phyloP scores from a whole-genome alignment of 2,329 filamentous ascomycete species.

The Didymella segeticola region DNA sequence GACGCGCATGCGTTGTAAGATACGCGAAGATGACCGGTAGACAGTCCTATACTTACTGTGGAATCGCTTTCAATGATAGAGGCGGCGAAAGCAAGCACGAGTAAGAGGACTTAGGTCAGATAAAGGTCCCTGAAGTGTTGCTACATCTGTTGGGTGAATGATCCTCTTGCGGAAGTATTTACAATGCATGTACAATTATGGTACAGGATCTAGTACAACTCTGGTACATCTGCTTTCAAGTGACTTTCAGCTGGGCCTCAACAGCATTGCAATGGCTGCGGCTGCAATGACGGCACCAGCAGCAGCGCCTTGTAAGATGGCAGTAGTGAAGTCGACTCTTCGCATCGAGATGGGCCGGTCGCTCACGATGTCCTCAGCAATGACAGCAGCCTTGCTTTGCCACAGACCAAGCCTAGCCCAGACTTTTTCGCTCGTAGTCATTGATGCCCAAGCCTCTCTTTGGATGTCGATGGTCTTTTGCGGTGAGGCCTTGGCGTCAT shows the following conservation, averaged over 20 bases:
- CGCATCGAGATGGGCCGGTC: conserved; percentile 54
- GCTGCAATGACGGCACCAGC: conserved; percentile 49
- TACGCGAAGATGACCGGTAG: not conserved
- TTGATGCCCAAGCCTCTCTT: conserved; percentile 14
- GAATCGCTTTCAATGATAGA: not conserved
- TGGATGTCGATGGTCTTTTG: conserved; percentile 27
- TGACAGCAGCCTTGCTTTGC: conserved; percentile 29
- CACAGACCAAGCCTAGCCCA: conserved; percentile 22
- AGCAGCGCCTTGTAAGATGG: conserved; percentile 53
- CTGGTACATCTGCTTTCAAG: too few species aligned
- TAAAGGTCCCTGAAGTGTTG: not conserved
- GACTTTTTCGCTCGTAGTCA: conserved; percentile 15
- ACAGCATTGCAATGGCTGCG: conserved; percentile 33
- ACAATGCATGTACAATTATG: conserved; percentile 8
- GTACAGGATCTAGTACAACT: too few species aligned
- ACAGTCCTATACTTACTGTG: not conserved
- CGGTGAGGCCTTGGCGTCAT: conserved; percentile 1
- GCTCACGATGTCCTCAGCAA: conserved; percentile 50
- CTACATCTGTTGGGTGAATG: not conserved
- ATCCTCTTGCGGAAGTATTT: not conserved
- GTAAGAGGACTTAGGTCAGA: not conserved
- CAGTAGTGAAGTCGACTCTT: conserved; percentile 55
- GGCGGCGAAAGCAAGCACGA: not conserved
- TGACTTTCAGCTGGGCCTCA: conserved; percentile 27
- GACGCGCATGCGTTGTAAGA: not conserved